phyloP scores from a whole-genome alignment of 2,329 filamentous ascomycete species.

The Zasmidium citrigriseum region DNA sequence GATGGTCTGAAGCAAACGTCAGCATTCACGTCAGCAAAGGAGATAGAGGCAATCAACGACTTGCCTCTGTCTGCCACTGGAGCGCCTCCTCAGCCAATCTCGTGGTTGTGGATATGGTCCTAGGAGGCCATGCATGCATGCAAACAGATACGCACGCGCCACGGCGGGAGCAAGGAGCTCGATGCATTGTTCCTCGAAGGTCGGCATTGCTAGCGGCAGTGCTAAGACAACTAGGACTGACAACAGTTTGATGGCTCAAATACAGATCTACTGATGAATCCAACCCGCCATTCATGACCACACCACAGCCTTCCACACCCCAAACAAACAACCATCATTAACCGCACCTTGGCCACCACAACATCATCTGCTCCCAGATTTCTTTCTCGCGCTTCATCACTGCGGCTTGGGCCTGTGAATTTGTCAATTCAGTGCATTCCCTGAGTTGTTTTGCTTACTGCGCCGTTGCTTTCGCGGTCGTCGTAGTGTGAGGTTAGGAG shows the following conservation, averaged over 20 bases:
- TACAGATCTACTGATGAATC: too few relatives aligned
- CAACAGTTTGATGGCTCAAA: too few relatives aligned
- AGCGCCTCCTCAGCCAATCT: too few relatives aligned
- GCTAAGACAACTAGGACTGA: too few relatives aligned
- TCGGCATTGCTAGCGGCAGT: not conserved
- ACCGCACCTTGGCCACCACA: not conserved
- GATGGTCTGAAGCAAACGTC: not conserved
- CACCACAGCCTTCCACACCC: not conserved
- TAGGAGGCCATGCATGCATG: not conserved
- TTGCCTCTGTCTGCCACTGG: too few relatives aligned
- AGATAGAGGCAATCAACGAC: too few relatives aligned
- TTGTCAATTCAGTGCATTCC: too few relatives aligned
- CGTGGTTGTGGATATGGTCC: too few relatives aligned
- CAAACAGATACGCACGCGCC: not conserved
- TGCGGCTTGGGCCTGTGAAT: not conserved
- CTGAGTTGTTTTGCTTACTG: not conserved
- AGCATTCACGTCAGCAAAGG: too few relatives aligned
- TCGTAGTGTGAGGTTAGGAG: not conserved
- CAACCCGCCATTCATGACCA: too few relatives aligned
- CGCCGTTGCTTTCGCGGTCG: not conserved
- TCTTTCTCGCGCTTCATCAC: not conserved
- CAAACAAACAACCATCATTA: not conserved
- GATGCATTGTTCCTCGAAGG: not conserved
- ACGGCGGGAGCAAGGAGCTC: not conserved
- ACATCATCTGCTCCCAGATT: not conserved